Conservation (phyloP, 2,329 filamentous ascomycete genomes). For the Trichoderma koningiopsis region DNA sequence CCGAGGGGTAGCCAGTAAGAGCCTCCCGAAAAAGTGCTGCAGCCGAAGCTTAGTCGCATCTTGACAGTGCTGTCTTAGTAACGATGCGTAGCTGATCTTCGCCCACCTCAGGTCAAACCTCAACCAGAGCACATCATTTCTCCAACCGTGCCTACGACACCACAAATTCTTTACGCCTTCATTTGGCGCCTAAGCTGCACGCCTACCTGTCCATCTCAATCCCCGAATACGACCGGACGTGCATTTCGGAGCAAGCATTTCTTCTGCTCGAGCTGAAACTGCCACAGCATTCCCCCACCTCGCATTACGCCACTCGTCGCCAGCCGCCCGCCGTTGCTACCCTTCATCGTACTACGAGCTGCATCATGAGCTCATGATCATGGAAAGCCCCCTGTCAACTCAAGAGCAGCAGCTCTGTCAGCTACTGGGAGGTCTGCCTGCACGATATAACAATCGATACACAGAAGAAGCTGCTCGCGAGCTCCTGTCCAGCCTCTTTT, state of each 20-base stretch:
- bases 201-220: background rate
- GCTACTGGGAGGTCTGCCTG: constrained; percentile 77
- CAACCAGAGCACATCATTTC: background rate
- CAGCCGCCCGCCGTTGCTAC: constrained; percentile 1
- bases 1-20: constrained; percentile 31
- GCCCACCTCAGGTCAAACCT: background rate
- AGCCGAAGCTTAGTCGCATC: background rate
- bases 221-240: background rate
- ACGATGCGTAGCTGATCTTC: background rate
- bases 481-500: constrained; percentile 80
- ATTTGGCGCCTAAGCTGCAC: background rate
- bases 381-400: constrained; percentile 58
- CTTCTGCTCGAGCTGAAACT: background rate
- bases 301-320: constrained; percentile 3
- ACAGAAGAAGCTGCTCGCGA: constrained; percentile 68
- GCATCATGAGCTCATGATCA: constrained; percentile 41
- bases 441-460: constrained; percentile 74
- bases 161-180: background rate
- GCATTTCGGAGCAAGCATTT: background rate
- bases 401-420: constrained; percentile 83
- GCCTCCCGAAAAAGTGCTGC: background rate
- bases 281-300: constrained; percentile 12
- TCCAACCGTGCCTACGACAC: background rate
- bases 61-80: background rate
- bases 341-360: background rate